phyloP scores from a whole-genome alignment of 2,329 filamentous ascomycete species.

The Talaromyces sp. region DNA sequence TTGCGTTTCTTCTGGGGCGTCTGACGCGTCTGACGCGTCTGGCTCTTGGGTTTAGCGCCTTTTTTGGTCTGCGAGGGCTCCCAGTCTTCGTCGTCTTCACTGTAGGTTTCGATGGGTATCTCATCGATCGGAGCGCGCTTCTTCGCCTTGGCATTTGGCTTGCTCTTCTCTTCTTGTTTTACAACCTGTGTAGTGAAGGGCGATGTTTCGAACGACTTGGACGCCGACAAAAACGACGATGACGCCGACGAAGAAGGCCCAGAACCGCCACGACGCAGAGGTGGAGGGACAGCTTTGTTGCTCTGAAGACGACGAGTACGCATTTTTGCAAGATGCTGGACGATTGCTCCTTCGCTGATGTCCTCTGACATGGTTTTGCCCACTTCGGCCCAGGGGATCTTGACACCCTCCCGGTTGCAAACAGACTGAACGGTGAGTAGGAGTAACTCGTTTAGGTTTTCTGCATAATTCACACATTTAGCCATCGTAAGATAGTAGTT shows the following conservation, averaged over 20 bases:
- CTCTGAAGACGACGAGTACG: constrained; percentile 29
- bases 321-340: constrained; percentile 44
- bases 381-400: constrained; percentile 40
- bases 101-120: not conserved
- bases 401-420: constrained; percentile 32
- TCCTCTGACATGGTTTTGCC: constrained; percentile 34
- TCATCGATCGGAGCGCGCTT: constrained; percentile 8
- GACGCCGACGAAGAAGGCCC: constrained; percentile 8
- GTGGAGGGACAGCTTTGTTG: constrained; percentile 34
- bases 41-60: constrained; percentile 2
- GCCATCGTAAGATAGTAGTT: not conserved
- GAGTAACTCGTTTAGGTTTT: constrained; percentile 39
- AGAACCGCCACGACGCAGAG: constrained; percentile 30
- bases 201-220: constrained; percentile 7
- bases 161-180: not conserved
- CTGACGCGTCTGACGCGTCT: not conserved
- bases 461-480: constrained; percentile 19
- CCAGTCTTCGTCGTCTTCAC: constrained; percentile 7
- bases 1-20: constrained; percentile 12
- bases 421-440: constrained; percentile 38
- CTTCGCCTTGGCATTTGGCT: constrained; percentile 7
- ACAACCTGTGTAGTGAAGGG: not conserved
- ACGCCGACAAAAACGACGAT: not conserved
- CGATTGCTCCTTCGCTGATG: constrained; percentile 41
- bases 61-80: not conserved